These are phyloP conservation scores for Aureobasidium sp. DNA, from an alignment of 2,329 filamentous ascomycete genomes.

Conservation along the genomic window DNA sequence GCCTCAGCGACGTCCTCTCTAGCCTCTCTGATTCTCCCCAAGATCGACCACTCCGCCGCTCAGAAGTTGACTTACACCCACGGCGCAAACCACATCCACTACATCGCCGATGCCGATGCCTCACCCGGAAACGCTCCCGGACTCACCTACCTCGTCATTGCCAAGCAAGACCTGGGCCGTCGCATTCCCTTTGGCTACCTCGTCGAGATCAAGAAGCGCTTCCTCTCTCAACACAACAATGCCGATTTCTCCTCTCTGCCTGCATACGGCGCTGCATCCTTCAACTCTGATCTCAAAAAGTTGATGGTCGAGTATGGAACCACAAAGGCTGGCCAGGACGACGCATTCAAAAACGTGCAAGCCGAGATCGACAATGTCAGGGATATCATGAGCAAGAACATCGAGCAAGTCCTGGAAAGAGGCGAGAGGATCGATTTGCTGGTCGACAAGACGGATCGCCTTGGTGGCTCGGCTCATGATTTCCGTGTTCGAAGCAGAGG, in stretches of 20 bases:
- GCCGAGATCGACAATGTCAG: slow-evolving; percentile 87
- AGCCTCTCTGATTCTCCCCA: slow-evolving; percentile 88
- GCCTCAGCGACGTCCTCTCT: slow-evolving; percentile 78
- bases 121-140: slow-evolving; percentile 51
- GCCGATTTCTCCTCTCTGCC: slow-evolving; percentile 73
- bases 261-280: slow-evolving; percentile 81
- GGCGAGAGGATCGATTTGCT: slow-evolving; percentile 90
- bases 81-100: slow-evolving; percentile 88
- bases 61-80: slow-evolving; percentile 87
- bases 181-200: slow-evolving; percentile 91
- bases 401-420: slow-evolving; percentile 78
- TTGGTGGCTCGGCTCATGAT: slow-evolving; percentile 82
- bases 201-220: slow-evolving; percentile 81
- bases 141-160: slow-evolving; percentile 86
- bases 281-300: slow-evolving; percentile 70
- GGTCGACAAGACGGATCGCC: slow-evolving; percentile 90
- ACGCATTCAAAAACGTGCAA: slow-evolving; percentile 77
- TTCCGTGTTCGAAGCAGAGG: slow-evolving; percentile 83
- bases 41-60: slow-evolving; percentile 72
- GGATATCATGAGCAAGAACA: slow-evolving; percentile 92
- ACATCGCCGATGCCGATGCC: slow-evolving; percentile 66
- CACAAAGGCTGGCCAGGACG: slow-evolving; percentile 64
- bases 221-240: slow-evolving; percentile 61
- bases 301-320: slow-evolving; percentile 82
- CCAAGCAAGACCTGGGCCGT: slow-evolving; percentile 71